phyloP scores from a whole-genome alignment of 179 eudicot genomes.

The Drosera spatulata region DNA sequence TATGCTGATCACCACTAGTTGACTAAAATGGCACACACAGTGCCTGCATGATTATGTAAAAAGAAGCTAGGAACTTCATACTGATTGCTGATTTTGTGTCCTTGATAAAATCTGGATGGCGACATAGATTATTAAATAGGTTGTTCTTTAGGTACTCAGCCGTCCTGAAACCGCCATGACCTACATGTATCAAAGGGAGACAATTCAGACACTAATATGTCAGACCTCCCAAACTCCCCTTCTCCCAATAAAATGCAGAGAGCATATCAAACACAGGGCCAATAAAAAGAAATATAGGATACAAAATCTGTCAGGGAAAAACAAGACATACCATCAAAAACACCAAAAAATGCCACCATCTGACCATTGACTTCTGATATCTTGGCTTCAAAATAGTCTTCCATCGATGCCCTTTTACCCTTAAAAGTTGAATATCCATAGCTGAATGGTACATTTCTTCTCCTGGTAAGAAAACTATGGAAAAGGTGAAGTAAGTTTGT shows the following conservation, averaged over 20 bases:
- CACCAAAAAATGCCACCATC: constrained; percentile 89
- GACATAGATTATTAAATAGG: constrained; percentile 86
- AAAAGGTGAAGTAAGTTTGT: too few relatives aligned
- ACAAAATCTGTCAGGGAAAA: background rate
- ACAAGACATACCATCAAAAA: constrained; percentile 69
- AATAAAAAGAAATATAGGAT: constrained; percentile 6
- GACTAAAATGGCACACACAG: background rate
- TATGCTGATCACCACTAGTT: background rate
- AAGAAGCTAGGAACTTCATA: background rate
- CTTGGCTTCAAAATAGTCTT: constrained; percentile 93
- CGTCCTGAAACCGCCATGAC: constrained; percentile 98
- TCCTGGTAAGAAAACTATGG: too few relatives aligned
- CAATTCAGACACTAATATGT: too few relatives aligned
- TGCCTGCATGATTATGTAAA: background rate
- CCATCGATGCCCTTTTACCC: constrained; percentile 98
- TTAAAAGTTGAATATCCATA: constrained; percentile 96
- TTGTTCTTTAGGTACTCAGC: constrained; percentile 93
- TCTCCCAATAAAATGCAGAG: too few relatives aligned
- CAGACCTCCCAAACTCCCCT: too few relatives aligned
- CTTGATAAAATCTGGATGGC: constrained; percentile 89
- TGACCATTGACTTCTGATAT: constrained; percentile 93
- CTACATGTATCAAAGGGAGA: constrained; percentile 15
- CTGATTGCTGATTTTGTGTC: constrained; percentile 97
- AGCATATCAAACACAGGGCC: too few relatives aligned
- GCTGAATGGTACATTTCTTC: constrained; percentile 30